Percentiles rank a stretch among this genome's conserved stretches.
phyloP scores from a whole-genome alignment of 306 rosid genomes.

The Gastrolobium villosum region DNA sequence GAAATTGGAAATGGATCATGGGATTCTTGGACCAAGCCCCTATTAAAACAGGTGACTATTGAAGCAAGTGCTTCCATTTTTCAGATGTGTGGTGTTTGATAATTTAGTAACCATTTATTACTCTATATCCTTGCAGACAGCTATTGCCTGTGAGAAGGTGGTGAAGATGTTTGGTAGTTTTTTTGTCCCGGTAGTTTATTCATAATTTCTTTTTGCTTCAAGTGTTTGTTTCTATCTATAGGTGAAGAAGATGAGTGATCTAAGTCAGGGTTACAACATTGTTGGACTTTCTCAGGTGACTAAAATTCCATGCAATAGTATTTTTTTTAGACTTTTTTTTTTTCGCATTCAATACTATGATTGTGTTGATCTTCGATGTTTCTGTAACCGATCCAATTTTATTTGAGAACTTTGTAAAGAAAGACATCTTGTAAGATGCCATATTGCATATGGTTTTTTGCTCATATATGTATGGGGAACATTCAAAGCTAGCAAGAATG shows the following conservation, averaged over 20 bases:
- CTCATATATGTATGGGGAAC: slow-evolving; percentile 4
- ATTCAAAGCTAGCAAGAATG: slow-evolving; percentile 6
- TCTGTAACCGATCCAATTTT: not conserved
- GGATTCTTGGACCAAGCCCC: slow-evolving; percentile 83
- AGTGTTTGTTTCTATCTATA: slow-evolving; percentile 49
- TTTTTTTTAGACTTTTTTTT: slow-evolving; percentile 9
- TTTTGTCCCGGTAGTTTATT: slow-evolving; percentile 30
- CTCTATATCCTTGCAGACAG: slow-evolving; percentile 64
- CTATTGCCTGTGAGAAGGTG: slow-evolving; percentile 83
- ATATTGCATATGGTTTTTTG: not conserved
- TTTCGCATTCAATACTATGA: not conserved
- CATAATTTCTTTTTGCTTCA: slow-evolving; percentile 30
- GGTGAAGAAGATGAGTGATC: slow-evolving; percentile 80
- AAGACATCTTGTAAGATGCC: not conserved
- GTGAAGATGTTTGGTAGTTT: slow-evolving; percentile 57
- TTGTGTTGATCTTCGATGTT: not conserved
- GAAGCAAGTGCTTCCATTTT: slow-evolving; percentile 28
- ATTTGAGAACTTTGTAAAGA: slow-evolving; percentile 8
- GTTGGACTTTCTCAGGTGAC: slow-evolving; percentile 97
- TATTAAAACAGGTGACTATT: slow-evolving; percentile 68
- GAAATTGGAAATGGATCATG: slow-evolving; percentile 79
- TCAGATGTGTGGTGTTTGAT: slow-evolving; percentile 36
- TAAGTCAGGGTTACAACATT: slow-evolving; percentile 80
- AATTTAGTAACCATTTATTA: slow-evolving; percentile 40
- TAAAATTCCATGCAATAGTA: slow-evolving; percentile 9